Percentiles rank a stretch among this genome's conserved stretches.
Evolutionary conservation across 176 grass and related monocot species (phyloP).

Genomic region (Paspalum notatum): DNA sequence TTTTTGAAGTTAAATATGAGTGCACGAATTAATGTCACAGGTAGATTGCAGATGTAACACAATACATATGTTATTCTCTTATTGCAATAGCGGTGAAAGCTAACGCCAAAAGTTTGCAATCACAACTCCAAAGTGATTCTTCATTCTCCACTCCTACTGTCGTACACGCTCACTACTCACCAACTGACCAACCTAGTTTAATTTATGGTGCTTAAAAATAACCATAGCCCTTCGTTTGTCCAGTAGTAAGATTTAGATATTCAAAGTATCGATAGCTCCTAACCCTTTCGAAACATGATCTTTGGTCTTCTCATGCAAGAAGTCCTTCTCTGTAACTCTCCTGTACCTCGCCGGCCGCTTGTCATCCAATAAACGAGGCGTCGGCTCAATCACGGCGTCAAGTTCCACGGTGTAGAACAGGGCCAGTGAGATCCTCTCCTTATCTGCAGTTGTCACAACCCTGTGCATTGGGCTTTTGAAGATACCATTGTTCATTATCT

Average conservation of each 20-base stretch:
- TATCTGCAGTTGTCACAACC: constrained; percentile 31
- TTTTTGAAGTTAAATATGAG: no score
- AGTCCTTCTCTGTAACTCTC: constrained; percentile 34
- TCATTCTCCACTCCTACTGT: background rate
- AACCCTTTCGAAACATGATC: constrained; percentile 25
- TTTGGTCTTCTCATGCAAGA: background rate
- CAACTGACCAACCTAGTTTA: background rate
- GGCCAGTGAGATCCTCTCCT: constrained; percentile 45
- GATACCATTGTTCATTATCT: constrained; percentile 57
- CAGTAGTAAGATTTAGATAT: no score
- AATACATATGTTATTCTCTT: no score
- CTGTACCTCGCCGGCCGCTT: constrained; percentile 31
- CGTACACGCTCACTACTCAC: background rate
- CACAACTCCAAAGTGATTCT: background rate
- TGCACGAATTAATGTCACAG: no score
- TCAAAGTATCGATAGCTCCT: background rate
- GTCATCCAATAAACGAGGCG: constrained; percentile 27
- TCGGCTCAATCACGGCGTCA: constrained; percentile 41
- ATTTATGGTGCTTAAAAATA: no score
- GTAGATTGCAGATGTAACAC: no score
- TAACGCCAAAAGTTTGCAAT: no score
- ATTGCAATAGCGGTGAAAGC: no score
- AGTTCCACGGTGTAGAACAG: constrained; percentile 42
- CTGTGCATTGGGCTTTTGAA: constrained; percentile 54
- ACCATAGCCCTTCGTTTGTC: no score